Evolutionary conservation across 768 basidiomycete genomes (phyloP), one percentile per base, ranked within the genome.

Genomic region (Lactifluus echinatus): DNA sequence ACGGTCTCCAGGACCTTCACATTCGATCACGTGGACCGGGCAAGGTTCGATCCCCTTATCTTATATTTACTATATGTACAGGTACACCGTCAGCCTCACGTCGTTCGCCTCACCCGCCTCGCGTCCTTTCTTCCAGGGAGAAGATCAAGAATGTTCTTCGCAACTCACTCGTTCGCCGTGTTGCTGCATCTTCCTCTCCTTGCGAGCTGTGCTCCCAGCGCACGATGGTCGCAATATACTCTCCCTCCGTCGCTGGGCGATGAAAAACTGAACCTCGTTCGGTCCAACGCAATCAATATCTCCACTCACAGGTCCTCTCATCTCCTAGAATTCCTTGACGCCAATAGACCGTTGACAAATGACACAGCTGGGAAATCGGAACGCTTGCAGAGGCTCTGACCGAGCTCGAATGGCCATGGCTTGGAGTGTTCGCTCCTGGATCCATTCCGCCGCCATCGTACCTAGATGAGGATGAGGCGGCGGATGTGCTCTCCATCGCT

Each of bases 291-390:
- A 12, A 50, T 59, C 48, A 50, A 37, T 2, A 59, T 54, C 15
- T 59, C 57, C 2, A 55, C 37, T 23, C 44, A 52, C 12, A 62
- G 61, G 61, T 60, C 12, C 29, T 8, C 12, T 39, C 8, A 37
- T 8, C 33, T 8, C 19, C 23, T 40, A 15, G 39, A 28, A 21
- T 34, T 31, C 17, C n/a, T 47, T 7, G n/a, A n/a, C 39, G 28
- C 3, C 17, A 7, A 12, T 12, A 48, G 21, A 11, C n/a, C 28
- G 12, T 11, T 54, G 33, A 58, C 37, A 26, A 8, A 34, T 24
- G 11, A 19, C 19, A n/a, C 63, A 83, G 80, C 57, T 84, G 83
- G 83, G 81, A 83, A 62, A 63, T 79, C 39, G 83, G 82, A 11
- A 78, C 75, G 23, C 74, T 76, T 31, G 71, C 78, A 19, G 75